Evolutionary conservation across 306 rosid genomes (phyloP).

Genomic region (Cicer chorassanicum): DNA sequence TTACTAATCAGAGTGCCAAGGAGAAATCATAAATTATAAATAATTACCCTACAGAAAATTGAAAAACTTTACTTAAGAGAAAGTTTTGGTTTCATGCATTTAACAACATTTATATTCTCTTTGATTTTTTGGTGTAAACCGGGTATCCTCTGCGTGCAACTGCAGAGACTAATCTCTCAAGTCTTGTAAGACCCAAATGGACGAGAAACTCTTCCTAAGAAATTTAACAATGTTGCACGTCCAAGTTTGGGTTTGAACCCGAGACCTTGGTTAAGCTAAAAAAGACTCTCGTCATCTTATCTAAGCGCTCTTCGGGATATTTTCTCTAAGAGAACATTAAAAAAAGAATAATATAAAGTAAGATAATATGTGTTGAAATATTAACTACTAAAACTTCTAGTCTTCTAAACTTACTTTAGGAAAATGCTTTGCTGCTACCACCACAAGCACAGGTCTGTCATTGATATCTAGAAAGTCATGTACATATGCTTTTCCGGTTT

Average conservation of each 20-base stretch:
- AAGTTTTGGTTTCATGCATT: constrained; percentile 13
- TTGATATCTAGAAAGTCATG: constrained; percentile 79
- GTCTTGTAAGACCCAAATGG: too few relatives aligned
- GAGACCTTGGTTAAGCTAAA: too few relatives aligned
- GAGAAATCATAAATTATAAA: constrained; percentile 17
- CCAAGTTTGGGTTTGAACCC: too few relatives aligned
- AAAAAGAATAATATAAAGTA: constrained; percentile 3
- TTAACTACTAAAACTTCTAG: constrained; percentile 18
- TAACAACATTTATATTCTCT: constrained; percentile 24
- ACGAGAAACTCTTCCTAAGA: too few relatives aligned
- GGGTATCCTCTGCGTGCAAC: too few relatives aligned
- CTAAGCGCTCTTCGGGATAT: too few relatives aligned
- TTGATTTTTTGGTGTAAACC: neutral
- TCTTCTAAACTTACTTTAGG: constrained; percentile 68
- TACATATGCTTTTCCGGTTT: constrained; percentile 81
- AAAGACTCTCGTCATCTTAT: too few relatives aligned
- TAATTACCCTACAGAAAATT: constrained; percentile 9
- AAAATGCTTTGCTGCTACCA: constrained; percentile 79
- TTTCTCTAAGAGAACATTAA: too few relatives aligned
- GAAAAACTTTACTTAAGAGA: constrained; percentile 1
- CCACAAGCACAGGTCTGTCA: constrained; percentile 80
- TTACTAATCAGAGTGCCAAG: neutral
- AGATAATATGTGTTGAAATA: neutral
- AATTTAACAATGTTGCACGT: too few relatives aligned
- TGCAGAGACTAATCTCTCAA: too few relatives aligned